These are phyloP conservation scores for Epichloe sp. DNA, from an alignment of 2,329 filamentous ascomycete species.

Conservation along the genomic window DNA sequence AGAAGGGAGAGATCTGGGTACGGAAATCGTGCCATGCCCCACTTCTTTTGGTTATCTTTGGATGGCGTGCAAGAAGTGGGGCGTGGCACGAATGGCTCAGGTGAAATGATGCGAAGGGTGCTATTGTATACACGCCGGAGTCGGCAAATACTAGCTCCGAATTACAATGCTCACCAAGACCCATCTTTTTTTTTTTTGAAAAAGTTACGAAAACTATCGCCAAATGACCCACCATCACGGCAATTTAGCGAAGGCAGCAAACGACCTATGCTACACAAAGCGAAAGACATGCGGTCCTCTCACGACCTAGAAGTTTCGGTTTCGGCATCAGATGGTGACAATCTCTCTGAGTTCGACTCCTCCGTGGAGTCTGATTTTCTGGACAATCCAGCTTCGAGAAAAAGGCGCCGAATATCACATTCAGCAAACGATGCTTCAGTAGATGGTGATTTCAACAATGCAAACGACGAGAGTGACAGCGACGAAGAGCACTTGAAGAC, in stretches of 20 bases:
- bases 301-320: background rate
- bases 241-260: background rate
- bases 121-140: no score
- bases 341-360: conserved; percentile 12
- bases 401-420: conserved; percentile 29
- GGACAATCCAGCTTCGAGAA: conserved; percentile 30
- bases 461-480: conserved; percentile 21
- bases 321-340: background rate
- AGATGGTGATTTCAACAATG: conserved; percentile 11
- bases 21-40: no score
- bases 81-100: no score
- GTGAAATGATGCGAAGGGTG: no score
- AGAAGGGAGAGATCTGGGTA: no score
- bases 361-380: conserved; percentile 36
- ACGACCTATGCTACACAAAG: background rate
- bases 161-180: no score
- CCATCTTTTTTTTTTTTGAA: background rate
- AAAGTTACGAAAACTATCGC: no score
- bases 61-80: no score
- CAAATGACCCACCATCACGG: background rate
- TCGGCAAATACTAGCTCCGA: no score
- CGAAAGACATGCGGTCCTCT: background rate
- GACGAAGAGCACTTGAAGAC: conserved; percentile 20
- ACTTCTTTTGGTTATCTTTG: no score
- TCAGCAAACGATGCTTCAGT: conserved; percentile 14